Base-by-base conservation (phyloP, 1,139 yeast species). In the Yamadazyma friedrichii region DNA sequence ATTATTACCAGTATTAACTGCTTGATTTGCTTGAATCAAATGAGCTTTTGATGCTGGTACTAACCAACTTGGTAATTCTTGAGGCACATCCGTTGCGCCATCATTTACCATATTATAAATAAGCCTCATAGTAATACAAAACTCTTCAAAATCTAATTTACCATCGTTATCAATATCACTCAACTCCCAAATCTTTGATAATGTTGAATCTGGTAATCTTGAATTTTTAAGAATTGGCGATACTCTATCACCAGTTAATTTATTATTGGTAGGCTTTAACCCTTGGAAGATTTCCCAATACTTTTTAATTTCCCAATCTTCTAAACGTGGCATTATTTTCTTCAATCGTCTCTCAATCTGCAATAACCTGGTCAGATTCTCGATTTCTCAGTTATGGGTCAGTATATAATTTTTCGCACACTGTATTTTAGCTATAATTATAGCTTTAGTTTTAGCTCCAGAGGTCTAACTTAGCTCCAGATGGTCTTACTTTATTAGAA, bases 271-370 rank as follows among this genome's bases (percentile, higher is more conserved):
- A 0, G 98, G 98, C 48, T 79, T 78, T 53, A 93, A 76, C 9
- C 96, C 96, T 51, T 86, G 82, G 70, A 93, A 93, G 42, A 93
- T 89, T 63, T 93, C 96, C 98, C 98, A 93, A 71, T 88, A 93
- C 66, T 91, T 89, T 59, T 88, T 86, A 53, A 91, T 88, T 64
- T 91, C 98, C 84, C 95, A 88, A 55, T 89, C 95, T 63, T 88
- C 96, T 48, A 89, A 70, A 51, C 86, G 82, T 32, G 84, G 83
- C 76, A 71, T 70, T 20, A 20, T 20, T 20, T 6, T 20, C 24
- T 5, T 20, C 24, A 20, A 20, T 20, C 24, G 8, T 20, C 8
- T 20, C 24, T 20, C 8, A 6, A 8, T 5, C 8, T 5, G 5
- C 24, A 20, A 8, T 20, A 20, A 20, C 8, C 5, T 20, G 24